A percentile compares a stretch with the other conserved stretches of the same genome.
phyloP scores from a whole-genome alignment of 768 basidiomycete genomes.

The Chalciporus pseudorubinellus region DNA sequence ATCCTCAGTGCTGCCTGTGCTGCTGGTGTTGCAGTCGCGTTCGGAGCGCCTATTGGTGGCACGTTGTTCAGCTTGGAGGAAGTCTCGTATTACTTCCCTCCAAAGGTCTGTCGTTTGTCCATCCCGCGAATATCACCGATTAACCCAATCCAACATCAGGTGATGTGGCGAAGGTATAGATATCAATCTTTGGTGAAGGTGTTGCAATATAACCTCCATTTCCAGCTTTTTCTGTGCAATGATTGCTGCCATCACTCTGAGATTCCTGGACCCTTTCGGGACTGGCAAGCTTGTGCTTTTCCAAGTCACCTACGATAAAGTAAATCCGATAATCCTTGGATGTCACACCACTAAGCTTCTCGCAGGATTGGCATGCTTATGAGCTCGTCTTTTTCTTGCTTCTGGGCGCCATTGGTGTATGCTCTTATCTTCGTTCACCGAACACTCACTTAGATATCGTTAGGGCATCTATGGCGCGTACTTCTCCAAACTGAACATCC shows the following conservation, averaged over 20 bases:
- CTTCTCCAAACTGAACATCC: constrained; percentile 88
- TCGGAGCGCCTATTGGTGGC: constrained; percentile 95
- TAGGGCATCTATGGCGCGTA: constrained; percentile 90
- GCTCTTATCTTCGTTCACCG: constrained; percentile 21
- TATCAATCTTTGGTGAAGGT: not conserved
- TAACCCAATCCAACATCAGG: constrained; percentile 37
- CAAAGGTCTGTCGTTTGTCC: constrained; percentile 54
- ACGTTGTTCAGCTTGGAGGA: constrained; percentile 93
- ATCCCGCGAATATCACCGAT: not conserved
- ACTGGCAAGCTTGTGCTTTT: constrained; percentile 93
- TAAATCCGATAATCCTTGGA: constrained; percentile 20
- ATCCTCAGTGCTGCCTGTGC: no score
- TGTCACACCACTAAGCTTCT: constrained; percentile 2
- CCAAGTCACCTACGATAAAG: constrained; percentile 87
- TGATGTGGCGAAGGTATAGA: constrained; percentile 89
- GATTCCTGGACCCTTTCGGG: constrained; percentile 92
- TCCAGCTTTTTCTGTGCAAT: constrained; percentile 96
- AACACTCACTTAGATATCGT: constrained; percentile 7
- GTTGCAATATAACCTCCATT: constrained; percentile 9
- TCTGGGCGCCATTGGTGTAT: constrained; percentile 86
- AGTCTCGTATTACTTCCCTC: constrained; percentile 95
- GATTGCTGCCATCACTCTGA: constrained; percentile 92
- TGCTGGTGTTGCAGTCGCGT: constrained; percentile 95
- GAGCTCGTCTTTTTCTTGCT: constrained; percentile 84
- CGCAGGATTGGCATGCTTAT: constrained; percentile 88